Base-by-base conservation (phyloP, 257 asterid species). In the Solanum arcanum region DNA sequence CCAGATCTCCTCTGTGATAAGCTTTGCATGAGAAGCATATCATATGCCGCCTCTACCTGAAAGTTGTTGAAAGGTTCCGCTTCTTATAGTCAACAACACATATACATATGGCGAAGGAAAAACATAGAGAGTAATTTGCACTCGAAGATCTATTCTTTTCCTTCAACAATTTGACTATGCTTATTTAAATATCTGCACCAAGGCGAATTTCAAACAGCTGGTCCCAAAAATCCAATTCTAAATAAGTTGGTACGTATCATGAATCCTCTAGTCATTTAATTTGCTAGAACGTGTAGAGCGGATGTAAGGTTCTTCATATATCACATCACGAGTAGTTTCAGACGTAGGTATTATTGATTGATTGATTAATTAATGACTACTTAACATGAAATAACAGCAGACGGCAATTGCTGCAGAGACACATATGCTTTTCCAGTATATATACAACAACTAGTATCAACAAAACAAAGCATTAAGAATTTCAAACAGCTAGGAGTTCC, bases 1-100 rank as follows among this genome's bases (percentile, higher is more conserved):
- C 99, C 99, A 5, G 98, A 91, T 89, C 98, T 92, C 86, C 99
- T 87, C 88, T 94, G 98, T 37, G 98, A 93, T 89, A 97, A 91
- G 90, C 98, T 95, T 91, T 96, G 95, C 99, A 95, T 93, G 47
- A 97, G 94, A 91, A 97, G 95, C 97, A 91, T 96, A 89, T 97
- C 99, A 88, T 97, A 96, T 83, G 99, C 99, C 91, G 99, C 98
- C 91, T 96, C 99, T 23, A 92, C 99, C 99, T 97, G 93, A 72
- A 72, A 73, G 37, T 80, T 49, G 18, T 80, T 80, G 20, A 29
- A 81, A 49, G 46, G 46, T 29, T 64, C 21, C 47, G 7, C 42
- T 81, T 81, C 66, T 29, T 52, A 29, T 27, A 29, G 69, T 49
- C 85, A 31, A 29, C 29, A 46, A 81, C 64, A 81, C 69, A 49